phyloP scores from a whole-genome alignment of 495 filamentous ascomycete genomes.

The Lichina pygmaea region DNA sequence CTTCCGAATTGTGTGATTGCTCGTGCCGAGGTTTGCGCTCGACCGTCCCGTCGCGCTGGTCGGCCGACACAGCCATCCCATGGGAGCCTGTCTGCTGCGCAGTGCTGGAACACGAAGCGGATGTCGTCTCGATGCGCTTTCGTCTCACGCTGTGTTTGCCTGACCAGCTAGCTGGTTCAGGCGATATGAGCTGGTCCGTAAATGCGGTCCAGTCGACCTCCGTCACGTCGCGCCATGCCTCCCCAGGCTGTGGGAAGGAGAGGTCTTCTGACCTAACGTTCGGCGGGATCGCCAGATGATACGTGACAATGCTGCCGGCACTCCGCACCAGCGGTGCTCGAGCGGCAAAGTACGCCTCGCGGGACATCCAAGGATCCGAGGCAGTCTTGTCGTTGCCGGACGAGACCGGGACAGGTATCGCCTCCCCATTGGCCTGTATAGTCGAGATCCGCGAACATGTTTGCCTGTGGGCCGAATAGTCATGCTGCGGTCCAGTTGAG shows the following conservation, averaged over 20 bases:
- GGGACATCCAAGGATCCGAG: conserved; percentile 7
- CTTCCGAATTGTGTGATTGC: conserved; percentile 4
- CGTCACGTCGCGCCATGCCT: conserved; percentile 15
- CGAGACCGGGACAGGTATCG: too few relatives aligned
- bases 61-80: neutral
- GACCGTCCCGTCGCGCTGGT: neutral
- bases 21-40: neutral
- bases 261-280: conserved; percentile 20
- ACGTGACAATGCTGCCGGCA: conserved; percentile 9
- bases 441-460: neutral
- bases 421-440: neutral
- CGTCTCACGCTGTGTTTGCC: conserved; percentile 5
- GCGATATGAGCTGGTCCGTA: conserved; percentile 20
- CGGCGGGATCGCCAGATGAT: conserved; percentile 19
- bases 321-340: conserved; percentile 9
- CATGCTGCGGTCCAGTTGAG: neutral
- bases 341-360: conserved; percentile 19
- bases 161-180: conserved; percentile 10
- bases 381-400: too few relatives aligned
- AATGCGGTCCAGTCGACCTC: conserved; percentile 26
- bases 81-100: neutral
- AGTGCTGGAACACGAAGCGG: neutral
- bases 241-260: conserved; percentile 18
- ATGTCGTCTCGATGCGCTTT: conserved; percentile 8
- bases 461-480: neutral